Base-by-base conservation (phyloP, 2,329 filamentous ascomycete species). In the Arthrobotrys pseudoclavata region DNA sequence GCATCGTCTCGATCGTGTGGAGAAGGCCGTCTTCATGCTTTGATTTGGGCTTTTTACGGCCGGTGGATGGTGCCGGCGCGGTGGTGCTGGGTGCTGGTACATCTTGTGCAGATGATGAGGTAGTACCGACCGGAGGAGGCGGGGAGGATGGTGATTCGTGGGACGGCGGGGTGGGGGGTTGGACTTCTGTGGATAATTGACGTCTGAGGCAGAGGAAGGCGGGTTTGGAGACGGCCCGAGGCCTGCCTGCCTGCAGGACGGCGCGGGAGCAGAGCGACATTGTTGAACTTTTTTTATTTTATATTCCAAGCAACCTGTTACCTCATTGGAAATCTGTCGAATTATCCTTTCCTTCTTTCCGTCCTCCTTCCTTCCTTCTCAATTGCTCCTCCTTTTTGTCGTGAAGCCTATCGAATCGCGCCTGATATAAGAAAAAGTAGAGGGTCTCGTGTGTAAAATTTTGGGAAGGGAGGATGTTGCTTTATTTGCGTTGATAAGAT, bases 1-100 rank as follows among this genome's bases (percentile, higher is more conserved):
- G 96, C 80, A 99, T 86, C 83, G 95, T 92, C 86, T 97, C 93
- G 83, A 99, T 78, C 5, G 80, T 81, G 31, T 76, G 71, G 50
- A 79, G 68, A 20, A 47, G 22, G 22, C 67, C 66, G 18, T 77
- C 74, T 5, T 34, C 18, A 31, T 77, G 47, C 29, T 64, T 69
- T 6, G 67, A 62, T 47, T 69, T 69, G 13, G 62, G 7, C 60
- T 52, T 71, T 37, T 34, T 55, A 3, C 53, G 45, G 34, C 31
- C 15, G 15, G 37, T 15, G 12, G 18, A 9, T 24, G 26, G 24
- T 34, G 26, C 4, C 3, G 31, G 31, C 7, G 50, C 40, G 52
- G 29, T 31, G n/a, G 37, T 9, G 12, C 3, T 20, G 2, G 42
- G 20, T 20, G 97, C 26, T 94, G 93, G n/a, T n/a, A n/a, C 61